A percentile compares a stretch with the other conserved stretches of the same genome.
These are phyloP conservation scores for Mortierella claussenii DNA, from an alignment of 192 early-diverging fungal genomes.

Conservation along the genomic window DNA sequence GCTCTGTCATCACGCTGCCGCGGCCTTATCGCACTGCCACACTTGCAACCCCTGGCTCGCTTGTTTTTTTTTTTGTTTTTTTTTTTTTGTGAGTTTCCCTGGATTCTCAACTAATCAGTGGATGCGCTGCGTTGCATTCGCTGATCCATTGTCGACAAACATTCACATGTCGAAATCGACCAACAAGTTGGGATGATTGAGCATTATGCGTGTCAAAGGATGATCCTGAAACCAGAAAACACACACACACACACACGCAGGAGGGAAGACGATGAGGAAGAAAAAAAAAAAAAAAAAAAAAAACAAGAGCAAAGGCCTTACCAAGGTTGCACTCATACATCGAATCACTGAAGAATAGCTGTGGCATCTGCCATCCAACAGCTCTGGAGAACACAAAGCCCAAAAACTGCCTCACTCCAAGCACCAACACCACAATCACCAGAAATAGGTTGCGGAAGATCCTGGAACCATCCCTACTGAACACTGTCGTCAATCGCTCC, in stretches of 20 bases:
- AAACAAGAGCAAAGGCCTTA: too few species aligned
- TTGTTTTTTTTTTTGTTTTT: not conserved
- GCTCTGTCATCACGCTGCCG: not conserved
- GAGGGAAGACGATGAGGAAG: too few species aligned
- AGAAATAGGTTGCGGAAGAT: slow-evolving; percentile 50
- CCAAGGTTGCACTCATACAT: slow-evolving; percentile 64
- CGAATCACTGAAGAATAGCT: slow-evolving; percentile 61
- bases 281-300: too few species aligned
- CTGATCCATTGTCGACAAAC: not conserved
- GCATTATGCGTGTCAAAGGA: not conserved
- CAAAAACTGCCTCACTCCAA: slow-evolving; percentile 37
- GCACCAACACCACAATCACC: slow-evolving; percentile 26
- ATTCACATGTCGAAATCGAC: slow-evolving; percentile 19
- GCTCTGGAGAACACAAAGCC: slow-evolving; percentile 61
- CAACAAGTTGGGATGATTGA: slow-evolving; percentile 18
- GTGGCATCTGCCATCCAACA: slow-evolving; percentile 58
- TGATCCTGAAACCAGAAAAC: slow-evolving; percentile 8
- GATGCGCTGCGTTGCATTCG: too few species aligned
- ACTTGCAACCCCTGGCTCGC: too few species aligned
- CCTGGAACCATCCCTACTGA: slow-evolving; percentile 40
- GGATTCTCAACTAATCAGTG: too few species aligned
- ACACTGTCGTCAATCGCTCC: slow-evolving; percentile 54
- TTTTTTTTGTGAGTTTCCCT: not conserved
- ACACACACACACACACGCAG: not conserved
- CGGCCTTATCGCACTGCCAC: too few species aligned